These are phyloP conservation scores for Candida hungchunana DNA, from an alignment of 805 yeast species.

Conservation along the genomic window DNA sequence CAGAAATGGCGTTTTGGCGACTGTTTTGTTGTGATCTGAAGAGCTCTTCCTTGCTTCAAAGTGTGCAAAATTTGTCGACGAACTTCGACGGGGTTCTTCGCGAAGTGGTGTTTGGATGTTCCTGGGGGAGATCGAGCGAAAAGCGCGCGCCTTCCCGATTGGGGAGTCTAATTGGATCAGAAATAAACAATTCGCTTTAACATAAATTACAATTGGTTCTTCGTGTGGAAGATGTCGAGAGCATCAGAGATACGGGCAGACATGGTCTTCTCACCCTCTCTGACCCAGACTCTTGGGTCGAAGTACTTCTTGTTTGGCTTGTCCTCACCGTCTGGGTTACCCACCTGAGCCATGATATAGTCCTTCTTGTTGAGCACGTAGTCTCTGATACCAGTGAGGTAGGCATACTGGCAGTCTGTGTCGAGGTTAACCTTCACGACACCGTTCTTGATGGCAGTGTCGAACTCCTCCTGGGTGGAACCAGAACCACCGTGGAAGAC, in stretches of 20 bases:
- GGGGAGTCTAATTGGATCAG: too few species aligned
- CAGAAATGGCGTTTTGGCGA: too few species aligned
- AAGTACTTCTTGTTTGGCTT: conserved; percentile 99
- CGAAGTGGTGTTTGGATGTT: too few species aligned
- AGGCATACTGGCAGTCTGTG: conserved; percentile 98
- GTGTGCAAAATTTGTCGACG: conserved; percentile 19
- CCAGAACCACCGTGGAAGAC: conserved; percentile 99
- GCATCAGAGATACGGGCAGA: conserved; percentile 78
- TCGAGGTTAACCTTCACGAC: conserved; percentile 99
- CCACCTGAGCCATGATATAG: conserved; percentile 82
- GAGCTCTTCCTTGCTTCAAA: neutral
- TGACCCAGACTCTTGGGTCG: conserved; percentile 99
- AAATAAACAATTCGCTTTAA: too few species aligned
- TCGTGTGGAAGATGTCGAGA: conserved; percentile 80
- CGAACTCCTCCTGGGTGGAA: conserved; percentile 87
- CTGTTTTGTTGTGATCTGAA: too few species aligned
- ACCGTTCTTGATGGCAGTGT: conserved; percentile 87
- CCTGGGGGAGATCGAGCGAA: too few species aligned
- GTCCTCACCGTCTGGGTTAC: conserved; percentile 99
- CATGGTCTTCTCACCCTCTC: conserved; percentile 99
- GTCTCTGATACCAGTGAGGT: conserved; percentile 96
- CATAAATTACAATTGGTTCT: conserved; percentile 46
- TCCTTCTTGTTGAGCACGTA: conserved; percentile 95
- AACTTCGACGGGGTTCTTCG: too few species aligned
- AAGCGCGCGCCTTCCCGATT: too few species aligned